Percentiles rank a stretch among this genome's conserved stretches.
Evolutionary conservation across 164 flowering plant genomes (phyloP).

Genomic region (Warburgia ugandensis): DNA sequence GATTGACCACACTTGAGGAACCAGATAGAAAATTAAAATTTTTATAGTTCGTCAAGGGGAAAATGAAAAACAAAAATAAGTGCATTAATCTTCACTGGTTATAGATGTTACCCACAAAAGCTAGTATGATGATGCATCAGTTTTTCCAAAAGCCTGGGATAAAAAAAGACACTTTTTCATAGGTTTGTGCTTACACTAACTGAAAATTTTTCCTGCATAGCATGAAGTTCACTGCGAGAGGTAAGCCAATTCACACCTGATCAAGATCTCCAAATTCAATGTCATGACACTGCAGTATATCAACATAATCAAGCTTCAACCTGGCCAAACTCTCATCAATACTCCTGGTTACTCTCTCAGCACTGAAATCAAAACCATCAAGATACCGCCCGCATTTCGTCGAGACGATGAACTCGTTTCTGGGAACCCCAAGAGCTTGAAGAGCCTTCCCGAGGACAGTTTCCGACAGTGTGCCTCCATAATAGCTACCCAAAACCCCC

Average conservation of each 20-base stretch:
- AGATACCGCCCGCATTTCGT: constrained; percentile 86
- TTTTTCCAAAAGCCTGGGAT: neutral
- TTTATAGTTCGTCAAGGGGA: too few relatives aligned
- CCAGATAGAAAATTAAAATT: too few relatives aligned
- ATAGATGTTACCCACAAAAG: neutral
- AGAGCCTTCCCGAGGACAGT: constrained; percentile 72
- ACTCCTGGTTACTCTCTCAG: constrained; percentile 82
- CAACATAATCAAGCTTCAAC: constrained; percentile 88
- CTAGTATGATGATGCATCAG: neutral
- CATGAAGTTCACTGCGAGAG: neutral
- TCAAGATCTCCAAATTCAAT: constrained; percentile 90
- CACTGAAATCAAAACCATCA: constrained; percentile 94
- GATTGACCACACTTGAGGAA: too few relatives aligned
- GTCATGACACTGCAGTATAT: constrained; percentile 94
- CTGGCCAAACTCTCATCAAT: constrained; percentile 92
- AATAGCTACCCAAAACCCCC: constrained; percentile 36
- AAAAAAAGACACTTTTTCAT: neutral
- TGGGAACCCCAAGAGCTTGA: constrained; percentile 55
- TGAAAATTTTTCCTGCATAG: neutral
- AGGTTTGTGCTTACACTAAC: neutral
- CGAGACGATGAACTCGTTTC: constrained; percentile 68
- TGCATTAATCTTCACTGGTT: too few relatives aligned
- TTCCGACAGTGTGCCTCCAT: constrained; percentile 90
- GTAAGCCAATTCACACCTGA: constrained; percentile 40
- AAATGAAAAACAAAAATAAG: too few relatives aligned